These are phyloP conservation scores for Zymoseptoria ardabiliae DNA, from an alignment of 2,329 filamentous ascomycete species.

Conservation along the genomic window DNA sequence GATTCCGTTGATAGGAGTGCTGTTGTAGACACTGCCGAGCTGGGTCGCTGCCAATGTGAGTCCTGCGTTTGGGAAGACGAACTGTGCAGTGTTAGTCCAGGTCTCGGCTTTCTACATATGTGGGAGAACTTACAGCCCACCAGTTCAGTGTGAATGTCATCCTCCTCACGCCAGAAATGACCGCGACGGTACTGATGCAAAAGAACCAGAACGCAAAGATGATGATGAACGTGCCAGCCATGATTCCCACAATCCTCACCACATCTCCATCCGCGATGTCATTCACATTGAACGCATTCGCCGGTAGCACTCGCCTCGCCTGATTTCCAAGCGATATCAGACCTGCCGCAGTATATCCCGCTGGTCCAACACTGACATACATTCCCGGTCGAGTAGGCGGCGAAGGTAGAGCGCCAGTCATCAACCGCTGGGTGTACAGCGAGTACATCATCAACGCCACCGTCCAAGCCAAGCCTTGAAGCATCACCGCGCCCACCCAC, in stretches of 20 bases:
- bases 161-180: constrained; percentile 32
- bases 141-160: constrained; percentile 48
- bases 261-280: constrained; percentile 29
- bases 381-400: constrained; percentile 40
- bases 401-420: constrained; percentile 37
- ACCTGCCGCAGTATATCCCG: constrained; percentile 37
- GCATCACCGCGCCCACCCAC: constrained; percentile 37
- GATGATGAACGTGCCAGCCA: constrained; percentile 39
- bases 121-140: constrained; percentile 41
- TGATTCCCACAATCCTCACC: constrained; percentile 36
- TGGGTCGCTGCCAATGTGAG: constrained; percentile 54
- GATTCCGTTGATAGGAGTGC: constrained; percentile 46
- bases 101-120: not conserved
- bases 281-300: constrained; percentile 28
- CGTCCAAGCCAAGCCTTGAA: constrained; percentile 42
- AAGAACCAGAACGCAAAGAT: constrained; percentile 47
- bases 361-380: constrained; percentile 47
- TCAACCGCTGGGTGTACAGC: constrained; percentile 37
- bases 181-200: constrained; percentile 35
- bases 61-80: constrained; percentile 60
- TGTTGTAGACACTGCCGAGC: constrained; percentile 48
- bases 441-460: constrained; percentile 40
- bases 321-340: constrained; percentile 42
- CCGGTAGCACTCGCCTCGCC: constrained; percentile 31
- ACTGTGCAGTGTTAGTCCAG: constrained; percentile 21